Percentiles rank a stretch among this genome's conserved stretches.
Conservation (phyloP, 2,329 filamentous ascomycete genomes). For the Trichophyton mentagrophytes region DNA sequence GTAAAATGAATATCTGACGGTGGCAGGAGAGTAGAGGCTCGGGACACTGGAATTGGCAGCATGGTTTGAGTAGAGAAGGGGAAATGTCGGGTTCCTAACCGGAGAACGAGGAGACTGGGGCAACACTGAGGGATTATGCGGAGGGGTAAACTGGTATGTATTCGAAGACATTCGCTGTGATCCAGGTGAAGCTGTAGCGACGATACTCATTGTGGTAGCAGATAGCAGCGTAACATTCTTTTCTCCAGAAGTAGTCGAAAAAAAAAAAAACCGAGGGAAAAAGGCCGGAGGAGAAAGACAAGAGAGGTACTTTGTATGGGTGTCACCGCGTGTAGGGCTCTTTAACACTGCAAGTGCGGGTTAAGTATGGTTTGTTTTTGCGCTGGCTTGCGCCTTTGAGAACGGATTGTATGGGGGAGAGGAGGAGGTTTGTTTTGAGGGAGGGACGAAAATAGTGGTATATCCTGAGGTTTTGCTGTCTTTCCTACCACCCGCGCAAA, state of each 20-base stretch:
- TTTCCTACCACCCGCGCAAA: background rate
- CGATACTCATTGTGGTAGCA: conserved; percentile 25
- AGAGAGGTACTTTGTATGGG: background rate
- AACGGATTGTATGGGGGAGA: background rate
- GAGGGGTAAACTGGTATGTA: conserved; percentile 18
- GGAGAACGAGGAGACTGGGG: conserved; percentile 19
- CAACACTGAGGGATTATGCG: conserved; percentile 9
- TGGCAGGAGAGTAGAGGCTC: conserved; percentile 28
- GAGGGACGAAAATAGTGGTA: background rate
- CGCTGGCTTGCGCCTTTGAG: background rate
- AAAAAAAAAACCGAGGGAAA: background rate
- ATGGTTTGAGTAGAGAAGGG: conserved; percentile 20
- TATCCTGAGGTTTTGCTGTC: conserved; percentile 1
- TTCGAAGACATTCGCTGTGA: conserved; percentile 23
- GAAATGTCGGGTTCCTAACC: conserved; percentile 14
- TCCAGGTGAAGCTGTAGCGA: conserved; percentile 27
- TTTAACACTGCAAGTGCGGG: background rate
- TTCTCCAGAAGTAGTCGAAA: background rate
- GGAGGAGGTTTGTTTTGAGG: too few species aligned
- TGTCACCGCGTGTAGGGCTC: background rate
- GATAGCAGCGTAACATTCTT: background rate
- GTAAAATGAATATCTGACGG: conserved; percentile 23
- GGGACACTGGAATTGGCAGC: conserved; percentile 27
- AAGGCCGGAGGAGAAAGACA: background rate
- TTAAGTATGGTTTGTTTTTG: background rate